Percentiles rank a stretch among this genome's conserved stretches.
phyloP scores from a whole-genome alignment of 306 rosid genomes.

The Psophocarpus tetragonolobus region DNA sequence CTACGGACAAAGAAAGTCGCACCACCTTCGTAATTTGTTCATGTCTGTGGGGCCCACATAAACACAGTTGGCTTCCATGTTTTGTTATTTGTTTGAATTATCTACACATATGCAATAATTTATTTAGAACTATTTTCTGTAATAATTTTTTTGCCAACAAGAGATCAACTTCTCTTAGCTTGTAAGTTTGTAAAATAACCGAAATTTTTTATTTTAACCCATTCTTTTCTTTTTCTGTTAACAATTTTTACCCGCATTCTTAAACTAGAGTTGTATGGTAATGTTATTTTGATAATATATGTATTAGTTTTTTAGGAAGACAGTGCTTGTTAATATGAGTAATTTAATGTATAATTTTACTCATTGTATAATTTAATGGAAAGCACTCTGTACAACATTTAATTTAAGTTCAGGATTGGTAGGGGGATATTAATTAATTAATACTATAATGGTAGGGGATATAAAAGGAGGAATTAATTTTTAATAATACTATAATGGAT shows the following conservation, averaged over 20 bases:
- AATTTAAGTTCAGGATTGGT: too few species aligned
- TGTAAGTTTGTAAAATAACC: neutral
- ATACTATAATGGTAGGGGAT: too few species aligned
- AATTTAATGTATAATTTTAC: neutral
- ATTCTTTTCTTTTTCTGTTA: too few species aligned
- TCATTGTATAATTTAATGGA: neutral
- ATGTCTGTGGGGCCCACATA: neutral
- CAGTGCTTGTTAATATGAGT: neutral
- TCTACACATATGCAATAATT: neutral
- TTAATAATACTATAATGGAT: neutral
- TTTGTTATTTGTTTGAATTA: neutral
- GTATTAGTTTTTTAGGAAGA: neutral
- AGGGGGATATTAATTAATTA: too few species aligned
- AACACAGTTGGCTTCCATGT: neutral
- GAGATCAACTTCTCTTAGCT: neutral
- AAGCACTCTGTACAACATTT: neutral
- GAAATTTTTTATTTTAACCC: neutral
- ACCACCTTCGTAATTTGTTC: neutral
- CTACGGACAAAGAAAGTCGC: conserved; percentile 20
- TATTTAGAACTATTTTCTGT: too few species aligned
- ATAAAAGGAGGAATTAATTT: neutral
- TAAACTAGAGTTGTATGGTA: neutral
- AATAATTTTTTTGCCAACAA: too few species aligned
- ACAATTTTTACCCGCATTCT: neutral
- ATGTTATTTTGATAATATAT: neutral